Conservation (phyloP, 805 yeast species). For the Saccharomycopsis sp. region DNA sequence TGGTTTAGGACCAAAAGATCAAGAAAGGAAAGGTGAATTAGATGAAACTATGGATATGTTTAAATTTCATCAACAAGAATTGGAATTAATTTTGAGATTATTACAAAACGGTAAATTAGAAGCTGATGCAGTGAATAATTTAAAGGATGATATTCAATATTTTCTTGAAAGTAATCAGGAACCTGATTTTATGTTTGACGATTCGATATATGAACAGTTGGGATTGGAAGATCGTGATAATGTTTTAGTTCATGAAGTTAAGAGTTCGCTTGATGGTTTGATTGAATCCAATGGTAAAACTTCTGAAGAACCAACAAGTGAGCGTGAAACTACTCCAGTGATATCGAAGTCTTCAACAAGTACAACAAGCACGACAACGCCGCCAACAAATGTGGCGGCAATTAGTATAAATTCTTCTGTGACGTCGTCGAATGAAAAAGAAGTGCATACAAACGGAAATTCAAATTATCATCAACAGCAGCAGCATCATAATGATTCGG, state of each 20-base stretch:
- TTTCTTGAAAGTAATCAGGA: constrained; percentile 92
- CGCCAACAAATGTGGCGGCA: not conserved
- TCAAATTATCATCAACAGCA: too few species aligned
- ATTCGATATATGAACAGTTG: constrained; percentile 82
- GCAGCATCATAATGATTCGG: too few species aligned
- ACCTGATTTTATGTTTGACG: constrained; percentile 89
- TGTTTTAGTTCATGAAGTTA: constrained; percentile 17
- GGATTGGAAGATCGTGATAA: constrained; percentile 46
- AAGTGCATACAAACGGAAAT: too few species aligned
- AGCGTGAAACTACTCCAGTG: not conserved
- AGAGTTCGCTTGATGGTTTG: constrained; percentile 10
- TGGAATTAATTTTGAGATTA: constrained; percentile 71
- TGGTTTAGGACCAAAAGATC: constrained; percentile 47
- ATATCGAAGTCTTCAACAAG: not conserved
- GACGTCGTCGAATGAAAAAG: too few species aligned
- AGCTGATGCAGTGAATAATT: constrained; percentile 65
- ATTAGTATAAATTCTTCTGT: not conserved
- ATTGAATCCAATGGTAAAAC: constrained; percentile 1
- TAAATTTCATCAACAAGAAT: constrained; percentile 65
- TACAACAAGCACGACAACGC: too few species aligned
- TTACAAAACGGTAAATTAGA: constrained; percentile 76
- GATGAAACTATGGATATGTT: constrained; percentile 68
- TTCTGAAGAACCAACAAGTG: not conserved
- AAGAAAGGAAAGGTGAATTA: constrained; percentile 47
- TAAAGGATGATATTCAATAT: constrained; percentile 85